Percentiles rank a stretch among this genome's conserved stretches.
phyloP scores from a whole-genome alignment of 306 rosid genomes.

The Pyrus betulifolia region DNA sequence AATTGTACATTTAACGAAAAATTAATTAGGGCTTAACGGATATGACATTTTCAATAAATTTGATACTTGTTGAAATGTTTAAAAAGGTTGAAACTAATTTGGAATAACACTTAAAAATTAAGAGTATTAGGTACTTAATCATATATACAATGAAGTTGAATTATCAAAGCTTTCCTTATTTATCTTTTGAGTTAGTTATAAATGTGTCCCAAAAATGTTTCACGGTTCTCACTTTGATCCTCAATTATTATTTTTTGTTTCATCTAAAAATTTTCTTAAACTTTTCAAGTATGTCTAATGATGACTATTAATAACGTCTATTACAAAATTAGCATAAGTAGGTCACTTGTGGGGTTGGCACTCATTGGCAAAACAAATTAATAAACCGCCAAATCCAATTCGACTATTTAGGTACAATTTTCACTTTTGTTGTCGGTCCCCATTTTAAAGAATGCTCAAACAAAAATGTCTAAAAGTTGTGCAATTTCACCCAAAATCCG shows the following conservation, averaged over 20 bases:
- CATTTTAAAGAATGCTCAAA: not conserved
- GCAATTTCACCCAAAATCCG: not conserved
- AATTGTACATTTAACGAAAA: too few species aligned
- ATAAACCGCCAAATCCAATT: not conserved
- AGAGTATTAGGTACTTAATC: too few species aligned
- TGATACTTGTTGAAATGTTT: too few species aligned
- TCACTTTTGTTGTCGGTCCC: not conserved
- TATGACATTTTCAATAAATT: too few species aligned
- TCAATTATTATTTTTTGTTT: too few species aligned
- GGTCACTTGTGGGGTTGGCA: not conserved
- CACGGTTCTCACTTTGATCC: too few species aligned
- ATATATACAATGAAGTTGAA: not conserved
- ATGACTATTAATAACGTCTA: not conserved
- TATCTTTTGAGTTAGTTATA: not conserved
- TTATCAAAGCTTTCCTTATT: not conserved
- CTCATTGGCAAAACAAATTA: too few species aligned
- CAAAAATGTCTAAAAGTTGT: not conserved
- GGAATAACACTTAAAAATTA: too few species aligned
- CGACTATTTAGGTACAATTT: not conserved
- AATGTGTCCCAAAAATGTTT: too few species aligned
- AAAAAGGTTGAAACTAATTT: too few species aligned
- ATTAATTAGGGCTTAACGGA: too few species aligned
- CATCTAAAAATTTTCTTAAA: not conserved
- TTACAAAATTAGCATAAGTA: not conserved
- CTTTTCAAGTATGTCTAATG: not conserved